Base-by-base conservation (phyloP, 768 basidiomycete species). In the Pisolithus microcarpus region DNA sequence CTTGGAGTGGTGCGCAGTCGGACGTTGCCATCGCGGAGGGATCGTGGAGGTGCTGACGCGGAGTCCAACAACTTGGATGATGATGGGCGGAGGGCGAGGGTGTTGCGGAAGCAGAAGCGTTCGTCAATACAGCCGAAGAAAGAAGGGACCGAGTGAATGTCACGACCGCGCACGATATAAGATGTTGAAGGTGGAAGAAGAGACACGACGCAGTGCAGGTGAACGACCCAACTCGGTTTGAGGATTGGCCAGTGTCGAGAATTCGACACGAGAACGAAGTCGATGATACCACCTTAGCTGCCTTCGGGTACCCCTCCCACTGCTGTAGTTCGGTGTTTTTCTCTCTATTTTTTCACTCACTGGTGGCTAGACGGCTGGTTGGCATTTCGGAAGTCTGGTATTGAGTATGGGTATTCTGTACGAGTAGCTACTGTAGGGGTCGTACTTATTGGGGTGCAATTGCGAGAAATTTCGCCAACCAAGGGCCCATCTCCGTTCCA, bases 1-100 rank as follows among this genome's bases (percentile, higher is more conserved):
- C 66, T 69, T 13, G 73, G 72, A 21, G 71, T 84, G 23, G 72
- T 70, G 45, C 74, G 86, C 23, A 85, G 86, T 60, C 75, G 80
- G 50, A 89, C 86, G 36, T 50, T 89, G 43, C 86, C 86, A 56
- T 64, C 50, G 11, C 60, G 60, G 19, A 55, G 59, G 58, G 46
- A 49, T 23, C 21, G 52, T 34, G 42, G 43, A 36, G 38, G 30
- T 7, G 16, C 31, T 23, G 34, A 46, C 23, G 45, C 6, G 19
- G 45, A 44, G 39, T 21, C 7, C 21, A 45, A 49, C 8, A 44
- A 40, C 39, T 28, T 53, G 26, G 66, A 70, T 47, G 71, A 77
- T 16, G 72, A 69, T 45, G 68, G 60, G 56, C 71, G 56, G 51
- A 68, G 65, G 28, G 57, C 67, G 34, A 66, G 73, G 51, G 63